Evolutionary conservation across 306 rosid genomes (phyloP).

Genomic region (Gleditsia sinensis): DNA sequence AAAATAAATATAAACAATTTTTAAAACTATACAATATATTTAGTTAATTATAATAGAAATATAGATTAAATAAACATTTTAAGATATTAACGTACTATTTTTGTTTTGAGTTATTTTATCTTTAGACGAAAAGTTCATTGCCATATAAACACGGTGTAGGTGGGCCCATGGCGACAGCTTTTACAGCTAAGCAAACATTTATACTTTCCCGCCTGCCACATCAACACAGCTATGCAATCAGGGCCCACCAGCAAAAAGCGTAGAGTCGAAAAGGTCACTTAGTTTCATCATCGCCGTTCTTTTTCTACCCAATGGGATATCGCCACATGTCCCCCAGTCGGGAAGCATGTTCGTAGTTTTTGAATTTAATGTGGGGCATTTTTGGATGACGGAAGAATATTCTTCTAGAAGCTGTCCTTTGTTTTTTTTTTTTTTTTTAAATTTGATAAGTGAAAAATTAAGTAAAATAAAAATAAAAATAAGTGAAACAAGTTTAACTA

Average conservation of each 20-base stretch:
- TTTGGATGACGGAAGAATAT: slow-evolving; percentile 13
- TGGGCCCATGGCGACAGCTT: slow-evolving; percentile 1
- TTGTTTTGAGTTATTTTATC: too few relatives aligned
- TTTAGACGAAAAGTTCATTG: background rate
- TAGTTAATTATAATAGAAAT: too few relatives aligned
- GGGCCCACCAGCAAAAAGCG: slow-evolving; percentile 42
- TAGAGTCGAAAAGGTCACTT: slow-evolving; percentile 21
- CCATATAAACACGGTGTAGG: slow-evolving; percentile 6
- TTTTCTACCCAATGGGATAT: background rate
- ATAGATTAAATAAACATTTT: too few relatives aligned
- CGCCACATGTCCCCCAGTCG: background rate
- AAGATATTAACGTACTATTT: too few relatives aligned
- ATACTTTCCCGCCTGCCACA: slow-evolving; percentile 2
- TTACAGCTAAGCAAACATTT: slow-evolving; percentile 8
- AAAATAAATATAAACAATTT: too few relatives aligned
- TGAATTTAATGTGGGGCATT: background rate
- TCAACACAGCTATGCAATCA: background rate
- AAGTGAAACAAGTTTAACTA: too few relatives aligned
- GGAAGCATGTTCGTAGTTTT: background rate
- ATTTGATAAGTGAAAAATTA: too few relatives aligned
- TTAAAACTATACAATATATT: too few relatives aligned
- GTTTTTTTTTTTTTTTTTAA: too few relatives aligned
- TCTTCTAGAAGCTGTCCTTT: slow-evolving; percentile 26
- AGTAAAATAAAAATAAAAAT: too few relatives aligned
- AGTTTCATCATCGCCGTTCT: slow-evolving; percentile 29